Evolutionary conservation across 805 yeast species (phyloP), one percentile per base, ranked within the genome.

Genomic region (Candida dendrica): DNA sequence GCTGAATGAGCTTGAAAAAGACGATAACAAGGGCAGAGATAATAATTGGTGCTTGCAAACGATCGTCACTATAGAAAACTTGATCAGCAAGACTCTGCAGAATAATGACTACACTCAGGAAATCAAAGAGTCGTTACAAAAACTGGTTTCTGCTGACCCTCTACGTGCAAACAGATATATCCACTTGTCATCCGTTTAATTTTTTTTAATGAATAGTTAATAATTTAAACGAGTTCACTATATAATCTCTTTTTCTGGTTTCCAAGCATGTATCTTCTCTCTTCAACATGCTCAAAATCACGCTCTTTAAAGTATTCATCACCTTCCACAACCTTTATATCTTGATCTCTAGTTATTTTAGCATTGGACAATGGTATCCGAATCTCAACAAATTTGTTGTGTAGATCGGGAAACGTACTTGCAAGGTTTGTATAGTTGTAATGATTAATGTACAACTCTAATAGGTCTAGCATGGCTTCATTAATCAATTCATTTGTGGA

Each of bases 21-120:
- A 78, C 6, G 89, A 87, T 52, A 70, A 34, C 16, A 69, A 67
- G 47, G 80, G 75, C 1, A 58, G 55, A 41, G 86, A 80, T 44
- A 80, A 82, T 53, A 71, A 70, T 37, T 84, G 95, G 91, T 89
- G 96, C 53, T 60, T 86, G 46, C 83, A 85, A 51, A 66, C 75
- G 11, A 64, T 78, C 17, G 59, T 82, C 27, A 68, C 71, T 20
- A 63, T 78, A 33, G 68, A 74, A 20, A 49, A 55, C 4, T 51
- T 60, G 53, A 43, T 58, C 48, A 48, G 56, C 44, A 42, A 49
- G 34, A 42, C 41, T 30, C 42, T 38, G 33, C 26, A 34, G 20
- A 53, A 37, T 15, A 38, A 41, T 3, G 41, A 50, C 10, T 47
- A 51, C 14, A 40, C 38, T 9, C 55, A 59, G 1, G 72, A 68